Evolutionary conservation across 257 asterid genomes (phyloP).

Genomic region (Solanum ossicruentum): DNA sequence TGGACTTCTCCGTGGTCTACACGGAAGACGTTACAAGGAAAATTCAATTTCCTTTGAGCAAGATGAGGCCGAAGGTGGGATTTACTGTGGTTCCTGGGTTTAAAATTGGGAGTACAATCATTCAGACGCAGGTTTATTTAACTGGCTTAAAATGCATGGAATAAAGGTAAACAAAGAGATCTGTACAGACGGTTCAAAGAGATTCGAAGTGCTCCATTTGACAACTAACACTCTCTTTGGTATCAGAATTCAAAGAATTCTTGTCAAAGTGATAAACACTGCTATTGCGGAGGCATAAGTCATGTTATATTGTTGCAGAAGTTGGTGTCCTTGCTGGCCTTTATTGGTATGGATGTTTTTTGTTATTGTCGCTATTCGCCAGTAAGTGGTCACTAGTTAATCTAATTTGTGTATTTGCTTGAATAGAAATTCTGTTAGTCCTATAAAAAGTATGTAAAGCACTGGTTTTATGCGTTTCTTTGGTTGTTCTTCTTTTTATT

Average conservation of each 20-base stretch:
- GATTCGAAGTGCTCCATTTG: neutral
- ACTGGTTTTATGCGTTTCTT: neutral
- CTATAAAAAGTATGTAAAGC: neutral
- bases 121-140: conserved; percentile 84
- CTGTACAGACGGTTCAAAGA: neutral
- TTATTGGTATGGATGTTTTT: neutral
- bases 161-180: conserved; percentile 6
- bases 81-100: conserved; percentile 90
- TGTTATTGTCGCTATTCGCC: neutral
- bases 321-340: neutral
- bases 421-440: neutral
- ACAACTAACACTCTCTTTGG: neutral
- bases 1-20: conserved; percentile 63
- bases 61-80: conserved; percentile 53
- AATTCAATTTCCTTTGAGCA: conserved; percentile 7
- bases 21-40: conserved; percentile 74
- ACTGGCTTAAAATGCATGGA: conserved; percentile 24
- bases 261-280: neutral
- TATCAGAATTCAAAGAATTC: neutral
- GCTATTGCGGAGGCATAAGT: neutral
- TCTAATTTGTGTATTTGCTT: neutral
- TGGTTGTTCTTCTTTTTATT: neutral
- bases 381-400: neutral
- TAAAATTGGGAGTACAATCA: conserved; percentile 57
- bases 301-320: neutral